Conservation (phyloP, 2,329 filamentous ascomycete genomes). For the Pleomassaria siparia region DNA sequence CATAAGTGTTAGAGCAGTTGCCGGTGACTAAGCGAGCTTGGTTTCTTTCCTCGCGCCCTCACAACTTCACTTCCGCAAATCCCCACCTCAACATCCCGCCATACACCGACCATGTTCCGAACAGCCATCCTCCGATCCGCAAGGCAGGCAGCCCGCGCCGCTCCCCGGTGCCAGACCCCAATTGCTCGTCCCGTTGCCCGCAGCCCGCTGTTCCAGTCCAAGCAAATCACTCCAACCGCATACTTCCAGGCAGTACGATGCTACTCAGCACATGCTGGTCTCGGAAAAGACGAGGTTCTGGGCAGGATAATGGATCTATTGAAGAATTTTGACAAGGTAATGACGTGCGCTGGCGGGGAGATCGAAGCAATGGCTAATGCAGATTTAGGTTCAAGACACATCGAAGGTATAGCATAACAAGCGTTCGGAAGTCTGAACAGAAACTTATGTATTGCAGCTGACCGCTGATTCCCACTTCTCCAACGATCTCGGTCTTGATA, state of each 20-base stretch:
- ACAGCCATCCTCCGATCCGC: slow-evolving; percentile 79
- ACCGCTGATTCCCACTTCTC: slow-evolving; percentile 83
- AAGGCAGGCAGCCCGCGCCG: slow-evolving; percentile 51
- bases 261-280: slow-evolving; percentile 80
- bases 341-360: slow-evolving; percentile 28
- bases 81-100: slow-evolving; percentile 21
- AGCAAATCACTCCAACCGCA: slow-evolving; percentile 63
- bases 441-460: slow-evolving; percentile 61
- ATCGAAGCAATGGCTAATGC: slow-evolving; percentile 27
- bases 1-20: neutral
- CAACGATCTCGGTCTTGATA: slow-evolving; percentile 96
- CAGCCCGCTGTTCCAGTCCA: slow-evolving; percentile 62
- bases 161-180: slow-evolving; percentile 46
- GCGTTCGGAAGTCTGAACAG: neutral
- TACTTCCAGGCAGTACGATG: slow-evolving; percentile 72
- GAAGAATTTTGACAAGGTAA: slow-evolving; percentile 96
- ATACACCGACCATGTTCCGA: slow-evolving; percentile 75
- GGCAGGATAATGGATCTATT: slow-evolving; percentile 89
- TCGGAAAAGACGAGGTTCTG: slow-evolving; percentile 83
- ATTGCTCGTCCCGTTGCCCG: slow-evolving; percentile 63
- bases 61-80: slow-evolving; percentile 1
- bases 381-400: slow-evolving; percentile 60
- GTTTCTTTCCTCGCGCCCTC: neutral
- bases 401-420: slow-evolving; percentile 53
- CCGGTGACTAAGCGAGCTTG: slow-evolving; percentile 11